phyloP scores from a whole-genome alignment of 495 filamentous ascomycete species.

The Trichocladium uniseriatum region DNA sequence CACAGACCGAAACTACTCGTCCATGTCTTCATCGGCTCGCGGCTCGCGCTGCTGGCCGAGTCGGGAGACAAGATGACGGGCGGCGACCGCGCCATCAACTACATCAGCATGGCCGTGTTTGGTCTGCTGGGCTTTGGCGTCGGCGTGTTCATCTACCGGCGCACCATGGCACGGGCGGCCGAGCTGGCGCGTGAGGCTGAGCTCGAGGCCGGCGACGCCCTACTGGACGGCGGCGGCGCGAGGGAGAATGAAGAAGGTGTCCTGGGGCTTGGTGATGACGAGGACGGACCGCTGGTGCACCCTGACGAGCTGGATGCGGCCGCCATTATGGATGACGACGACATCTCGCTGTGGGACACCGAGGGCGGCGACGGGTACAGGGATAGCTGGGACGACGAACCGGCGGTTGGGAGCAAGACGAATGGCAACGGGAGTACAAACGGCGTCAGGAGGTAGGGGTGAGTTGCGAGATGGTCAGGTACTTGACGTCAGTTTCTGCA shows the following conservation, averaged over 20 bases:
- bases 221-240: constrained; percentile 11
- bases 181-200: constrained; percentile 78
- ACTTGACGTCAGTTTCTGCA: not conserved
- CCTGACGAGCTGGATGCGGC: constrained; percentile 34
- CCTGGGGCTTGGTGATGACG: constrained; percentile 19
- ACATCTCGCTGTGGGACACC: constrained; percentile 50
- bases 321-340: constrained; percentile 46
- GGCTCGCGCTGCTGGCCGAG: constrained; percentile 61
- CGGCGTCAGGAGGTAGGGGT: not conserved
- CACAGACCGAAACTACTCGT: constrained; percentile 71
- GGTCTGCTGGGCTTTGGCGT: constrained; percentile 64
- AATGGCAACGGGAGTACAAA: not conserved
- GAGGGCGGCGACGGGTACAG: constrained; percentile 32
- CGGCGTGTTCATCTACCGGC: constrained; percentile 76
- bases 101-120: constrained; percentile 62
- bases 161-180: constrained; percentile 72
- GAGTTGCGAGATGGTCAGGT: not conserved
- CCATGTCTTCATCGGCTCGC: constrained; percentile 83
- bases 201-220: constrained; percentile 25
- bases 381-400: constrained; percentile 27
- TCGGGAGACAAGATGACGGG: constrained; percentile 52
- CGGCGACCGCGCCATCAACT: constrained; percentile 65
- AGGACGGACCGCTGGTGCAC: constrained; percentile 20
- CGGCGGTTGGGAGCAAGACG: not conserved
- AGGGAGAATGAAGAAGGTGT: constrained; percentile 9